Evolutionary conservation across 2,329 filamentous ascomycete species (phyloP).

Genomic region (Apiospora phragmitis): DNA sequence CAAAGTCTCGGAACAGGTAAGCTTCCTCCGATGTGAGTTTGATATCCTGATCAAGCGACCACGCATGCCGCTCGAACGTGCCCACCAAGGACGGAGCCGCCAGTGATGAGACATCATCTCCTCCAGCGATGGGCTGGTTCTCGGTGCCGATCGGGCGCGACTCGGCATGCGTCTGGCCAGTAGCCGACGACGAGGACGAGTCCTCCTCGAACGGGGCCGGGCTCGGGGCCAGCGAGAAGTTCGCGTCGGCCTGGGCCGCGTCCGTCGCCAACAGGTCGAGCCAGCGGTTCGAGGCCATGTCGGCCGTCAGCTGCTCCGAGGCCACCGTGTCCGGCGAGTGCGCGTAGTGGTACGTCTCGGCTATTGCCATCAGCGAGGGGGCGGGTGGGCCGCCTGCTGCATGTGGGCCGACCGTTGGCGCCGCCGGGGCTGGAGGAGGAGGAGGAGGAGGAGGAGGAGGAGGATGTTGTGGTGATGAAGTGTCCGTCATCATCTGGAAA

Average conservation of each 20-base stretch:
- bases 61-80: slow-evolving; percentile 24
- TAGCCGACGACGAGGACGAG: neutral
- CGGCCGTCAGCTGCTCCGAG: slow-evolving; percentile 29
- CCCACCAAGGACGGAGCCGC: slow-evolving; percentile 14
- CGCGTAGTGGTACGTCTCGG: slow-evolving; percentile 18
- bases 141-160: slow-evolving; percentile 13
- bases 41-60: slow-evolving; percentile 27
- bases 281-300: slow-evolving; percentile 33
- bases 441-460: neutral
- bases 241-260: slow-evolving; percentile 33
- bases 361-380: slow-evolving; percentile 10
- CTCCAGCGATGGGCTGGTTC: slow-evolving; percentile 15
- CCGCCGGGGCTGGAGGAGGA: neutral
- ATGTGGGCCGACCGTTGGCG: neutral
- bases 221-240: slow-evolving; percentile 28
- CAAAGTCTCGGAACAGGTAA: slow-evolving; percentile 30
- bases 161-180: neutral
- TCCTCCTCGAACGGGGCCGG: slow-evolving; percentile 15
- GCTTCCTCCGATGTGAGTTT: slow-evolving; percentile 26
- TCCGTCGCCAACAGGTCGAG: slow-evolving; percentile 32
- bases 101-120: neutral
- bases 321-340: slow-evolving; percentile 28
- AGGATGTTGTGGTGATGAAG: neutral
- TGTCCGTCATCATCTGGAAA: neutral
- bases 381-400: neutral